Base-by-base conservation (phyloP, 805 yeast species). In the Jamesozyma spencerorum region DNA sequence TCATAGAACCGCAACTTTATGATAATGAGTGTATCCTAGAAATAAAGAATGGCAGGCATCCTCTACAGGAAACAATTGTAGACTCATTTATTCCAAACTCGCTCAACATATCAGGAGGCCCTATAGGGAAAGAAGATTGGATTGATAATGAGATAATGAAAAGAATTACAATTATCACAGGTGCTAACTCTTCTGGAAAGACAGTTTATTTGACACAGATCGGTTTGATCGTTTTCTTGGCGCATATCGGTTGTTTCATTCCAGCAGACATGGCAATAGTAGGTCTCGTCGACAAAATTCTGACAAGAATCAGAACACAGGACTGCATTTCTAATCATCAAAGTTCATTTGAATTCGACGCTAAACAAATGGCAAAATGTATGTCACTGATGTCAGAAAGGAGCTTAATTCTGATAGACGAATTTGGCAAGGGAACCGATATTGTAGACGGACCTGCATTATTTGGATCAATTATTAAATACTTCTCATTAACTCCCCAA, bases 371-470 rank as follows among this genome's bases (percentile, higher is more conserved):
- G 54, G 59, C 58, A 42, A 67, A 62, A 47, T 68, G 72, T 37
- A 45, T 72, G 17, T 55, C 64, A 3, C 45, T 69, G 38, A 47
- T 60, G 20, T 70, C 75, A 0, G 50, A 55, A 0, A 59, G 51
- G 34, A 70, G 75, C 11, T 45, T 76, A 20, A 45, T 77, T 2
- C 51, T 75, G 5, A 60, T 75, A 19, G 77, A 74, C 51, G 79
- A 74, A 43, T 72, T 70, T 53, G 79, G 79, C 0, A 71, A 72
- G 44, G 78, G 78, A 0, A 73, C 75, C 0, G 74, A 70, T 48
- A 46, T 64, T 0, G 48, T 63, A 11, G 72, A 71, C 39, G 75
- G 75, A 0, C 72, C 72, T 0, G 59, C 73, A 1, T 40, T 71
- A 10, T 60, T 70, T 41, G 74, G 72, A 1, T 50, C 72, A 0